These are phyloP conservation scores for Aspergillus novofumigatus DNA, from an alignment of 2,329 filamentous ascomycete genomes.

Conservation along the genomic window DNA sequence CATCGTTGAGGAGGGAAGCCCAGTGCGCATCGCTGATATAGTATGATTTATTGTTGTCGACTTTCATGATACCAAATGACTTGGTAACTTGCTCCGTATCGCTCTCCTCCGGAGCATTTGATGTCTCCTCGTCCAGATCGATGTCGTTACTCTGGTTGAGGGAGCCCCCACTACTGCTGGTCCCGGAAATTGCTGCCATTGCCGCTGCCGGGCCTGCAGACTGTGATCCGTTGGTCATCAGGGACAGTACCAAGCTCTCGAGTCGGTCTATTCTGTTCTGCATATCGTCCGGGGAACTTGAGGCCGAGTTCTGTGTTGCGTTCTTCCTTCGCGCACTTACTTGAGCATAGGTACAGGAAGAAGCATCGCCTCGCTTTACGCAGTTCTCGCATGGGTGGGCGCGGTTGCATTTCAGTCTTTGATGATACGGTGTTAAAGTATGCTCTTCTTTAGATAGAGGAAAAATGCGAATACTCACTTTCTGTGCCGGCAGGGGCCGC, in stretches of 20 bases:
- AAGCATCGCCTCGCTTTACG: conserved; percentile 76
- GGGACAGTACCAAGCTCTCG: conserved; percentile 82
- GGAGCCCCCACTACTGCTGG: conserved; percentile 37
- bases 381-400: conserved; percentile 91
- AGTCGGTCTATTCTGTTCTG: conserved; percentile 95
- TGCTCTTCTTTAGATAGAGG: conserved; percentile 7
- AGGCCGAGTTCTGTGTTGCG: conserved; percentile 48
- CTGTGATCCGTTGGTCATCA: conserved; percentile 85
- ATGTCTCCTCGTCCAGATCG: conserved; percentile 52
- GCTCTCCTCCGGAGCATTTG: conserved; percentile 58
- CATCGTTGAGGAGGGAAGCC: conserved; percentile 71
- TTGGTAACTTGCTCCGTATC: conserved; percentile 67
- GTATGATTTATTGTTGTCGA: conserved; percentile 73
- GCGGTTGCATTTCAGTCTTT: conserved; percentile 84
- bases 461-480: conserved; percentile 58
- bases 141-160: conserved; percentile 32
- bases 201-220: conserved; percentile 57
- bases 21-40: conserved; percentile 82
- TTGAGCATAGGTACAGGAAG: conserved; percentile 78
- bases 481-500: conserved; percentile 82
- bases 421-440: conserved; percentile 15
- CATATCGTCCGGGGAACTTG: conserved; percentile 84
- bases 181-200: conserved; percentile 52
- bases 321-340: conserved; percentile 67
- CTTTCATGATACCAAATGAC: conserved; percentile 76